phyloP scores from a whole-genome alignment of 352 stramenopile genomes.

The Phytophthora ohioensis region DNA sequence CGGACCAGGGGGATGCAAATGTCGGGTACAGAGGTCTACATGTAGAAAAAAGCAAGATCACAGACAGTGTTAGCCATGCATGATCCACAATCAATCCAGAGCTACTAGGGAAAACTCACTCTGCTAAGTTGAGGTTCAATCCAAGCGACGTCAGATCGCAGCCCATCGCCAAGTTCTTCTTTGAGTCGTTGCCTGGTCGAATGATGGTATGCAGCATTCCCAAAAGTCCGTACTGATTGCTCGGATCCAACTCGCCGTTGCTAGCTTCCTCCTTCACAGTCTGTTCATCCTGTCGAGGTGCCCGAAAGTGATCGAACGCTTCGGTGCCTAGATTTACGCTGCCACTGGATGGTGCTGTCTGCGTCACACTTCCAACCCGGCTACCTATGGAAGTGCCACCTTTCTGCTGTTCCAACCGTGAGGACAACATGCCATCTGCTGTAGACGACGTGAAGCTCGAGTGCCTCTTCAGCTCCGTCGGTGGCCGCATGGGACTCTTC shows the following conservation, averaged over 20 bases:
- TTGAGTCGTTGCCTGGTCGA: constrained; percentile 67
- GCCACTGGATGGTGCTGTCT: constrained; percentile 18
- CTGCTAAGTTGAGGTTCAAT: constrained; percentile 86
- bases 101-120: constrained; percentile 53
- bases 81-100: not conserved
- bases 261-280: constrained; percentile 29
- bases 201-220: constrained; percentile 87
- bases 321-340: constrained; percentile 67
- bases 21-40: constrained; percentile 77
- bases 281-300: constrained; percentile 41
- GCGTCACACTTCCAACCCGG: constrained; percentile 31
- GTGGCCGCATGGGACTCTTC: constrained; percentile 53
- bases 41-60: not conserved
- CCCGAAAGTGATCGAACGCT: constrained; percentile 68
- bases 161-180: constrained; percentile 82
- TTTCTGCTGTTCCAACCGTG: constrained; percentile 48
- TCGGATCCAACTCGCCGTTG: constrained; percentile 65
- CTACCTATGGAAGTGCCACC: constrained; percentile 73
- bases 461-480: constrained; percentile 69
- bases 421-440: constrained; percentile 65
- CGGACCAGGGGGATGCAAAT: constrained; percentile 85
- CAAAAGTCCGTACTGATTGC: constrained; percentile 81
- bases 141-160: constrained; percentile 85
- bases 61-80: constrained; percentile 1
- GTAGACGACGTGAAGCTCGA: constrained; percentile 77